These are phyloP conservation scores for Nitzschia palea DNA, from an alignment of 108 stramenopile species.

Conservation along the genomic window DNA sequence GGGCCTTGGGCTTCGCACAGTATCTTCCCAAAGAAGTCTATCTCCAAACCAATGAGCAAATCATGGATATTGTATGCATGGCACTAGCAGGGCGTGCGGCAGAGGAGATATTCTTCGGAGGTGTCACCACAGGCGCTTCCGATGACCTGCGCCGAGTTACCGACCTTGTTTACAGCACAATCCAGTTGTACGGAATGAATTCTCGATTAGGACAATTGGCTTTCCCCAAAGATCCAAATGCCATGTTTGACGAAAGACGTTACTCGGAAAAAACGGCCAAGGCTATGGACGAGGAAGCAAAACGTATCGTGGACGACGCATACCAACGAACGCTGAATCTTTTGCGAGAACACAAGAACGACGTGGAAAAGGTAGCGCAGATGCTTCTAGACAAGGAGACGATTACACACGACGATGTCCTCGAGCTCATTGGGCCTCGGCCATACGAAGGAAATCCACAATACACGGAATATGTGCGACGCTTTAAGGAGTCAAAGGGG, in stretches of 20 bases:
- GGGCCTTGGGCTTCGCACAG: conserved; percentile 90
- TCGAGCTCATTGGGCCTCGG: conserved; percentile 87
- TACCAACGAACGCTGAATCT: conserved; percentile 89
- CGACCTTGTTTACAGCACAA: conserved; percentile 93
- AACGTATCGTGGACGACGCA: conserved; percentile 89
- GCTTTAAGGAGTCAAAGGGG: conserved; percentile 32
- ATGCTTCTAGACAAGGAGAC: conserved; percentile 95
- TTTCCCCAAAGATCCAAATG: conserved; percentile 89
- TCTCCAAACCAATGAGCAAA: conserved; percentile 72
- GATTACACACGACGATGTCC: conserved; percentile 95
- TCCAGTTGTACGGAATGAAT: conserved; percentile 90
- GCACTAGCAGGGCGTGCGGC: conserved; percentile 95
- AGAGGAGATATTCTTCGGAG: conserved; percentile 94
- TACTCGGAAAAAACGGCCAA: conserved; percentile 95
- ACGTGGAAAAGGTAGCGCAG: conserved; percentile 85
- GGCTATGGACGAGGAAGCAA: conserved; percentile 97
- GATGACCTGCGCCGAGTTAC: conserved; percentile 96
- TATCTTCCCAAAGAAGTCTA: conserved; percentile 90
- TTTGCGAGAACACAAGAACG: conserved; percentile 76
- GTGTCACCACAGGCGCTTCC: conserved; percentile 95
- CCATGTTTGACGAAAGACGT: conserved; percentile 80
- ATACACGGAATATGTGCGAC: conserved; percentile 91
- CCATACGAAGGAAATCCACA: conserved; percentile 81
- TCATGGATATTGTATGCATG: conserved; percentile 85
- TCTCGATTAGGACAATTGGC: conserved; percentile 91